Evolutionary conservation across 140 eudicot genomes (phyloP), one percentile per base, ranked within the genome.

Genomic region (Anethum foeniculum): DNA sequence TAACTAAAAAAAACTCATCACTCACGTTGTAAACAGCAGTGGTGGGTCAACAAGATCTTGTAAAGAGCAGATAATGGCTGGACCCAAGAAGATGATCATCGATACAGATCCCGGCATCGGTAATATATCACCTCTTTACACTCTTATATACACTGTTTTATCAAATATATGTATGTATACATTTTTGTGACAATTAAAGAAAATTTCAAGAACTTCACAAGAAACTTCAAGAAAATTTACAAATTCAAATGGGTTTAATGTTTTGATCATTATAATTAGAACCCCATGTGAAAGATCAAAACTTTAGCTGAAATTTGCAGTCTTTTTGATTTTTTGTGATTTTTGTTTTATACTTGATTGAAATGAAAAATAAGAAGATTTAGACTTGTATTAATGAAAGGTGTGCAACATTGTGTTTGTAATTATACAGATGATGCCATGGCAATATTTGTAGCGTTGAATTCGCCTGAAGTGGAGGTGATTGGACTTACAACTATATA

Each of bases 391-490:
- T 25, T 60, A 3, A 3, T 60, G 27, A 25, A 7, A 41, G 41
- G 4, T 43, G 9, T 77, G 74, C 52, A 78, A 79, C 28, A 14
- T 30, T 79, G 65, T 75, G 71, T 78, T 72, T 60, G 13, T 51
- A 41, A 74, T 56, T 62, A 38, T 38, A n/a, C 85, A 95, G 99
- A 95, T 91, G 99, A 95, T 79, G 99, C 99, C 32, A 95, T 95
- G 97, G 99, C 97, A 25, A 95, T 95, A 67, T 93, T 95, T 82
- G 75, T 95, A 86, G 99, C 99, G 27, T 79, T 95, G 78, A 87
- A 86, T 79, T 92, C 97, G 44, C 99, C 99, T 0, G 97, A 93
- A 86, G 83, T 95, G 73, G 87, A 88, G 21, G 97, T 95, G 85
- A 91, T 95, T 86, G 99, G 97, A 64, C 93, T 95, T 49, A 95